Conservation (phyloP, 2,329 filamentous ascomycete species). For the Thielaviopsis musarum region DNA sequence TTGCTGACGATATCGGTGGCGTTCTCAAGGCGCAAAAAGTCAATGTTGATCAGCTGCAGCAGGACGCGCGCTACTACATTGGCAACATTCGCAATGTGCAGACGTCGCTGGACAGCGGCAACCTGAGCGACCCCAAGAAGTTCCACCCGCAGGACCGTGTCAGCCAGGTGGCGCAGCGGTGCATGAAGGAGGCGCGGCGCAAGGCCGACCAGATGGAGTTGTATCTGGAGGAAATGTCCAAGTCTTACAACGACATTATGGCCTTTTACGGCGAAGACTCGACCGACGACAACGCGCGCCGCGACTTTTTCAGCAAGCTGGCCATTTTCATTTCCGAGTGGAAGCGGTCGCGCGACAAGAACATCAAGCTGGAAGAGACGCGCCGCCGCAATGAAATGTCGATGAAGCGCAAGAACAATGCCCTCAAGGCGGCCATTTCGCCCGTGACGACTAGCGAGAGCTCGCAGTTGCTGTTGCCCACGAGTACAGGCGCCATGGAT, state of each 20-base stretch:
- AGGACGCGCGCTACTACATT: conserved; percentile 82
- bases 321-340: conserved; percentile 81
- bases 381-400: conserved; percentile 75
- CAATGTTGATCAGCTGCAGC: conserved; percentile 81
- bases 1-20: conserved; percentile 66
- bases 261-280: conserved; percentile 76
- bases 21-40: conserved; percentile 73
- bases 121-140: conserved; percentile 88
- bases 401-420: conserved; percentile 77
- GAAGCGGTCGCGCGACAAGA: conserved; percentile 94
- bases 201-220: conserved; percentile 94
- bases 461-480: conserved; percentile 45
- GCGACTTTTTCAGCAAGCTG: conserved; percentile 91
- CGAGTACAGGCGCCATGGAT: conserved; percentile 84
- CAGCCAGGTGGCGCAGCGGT: conserved; percentile 73
- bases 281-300: conserved; percentile 74
- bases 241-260: conserved; percentile 31
- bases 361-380: conserved; percentile 64
- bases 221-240: conserved; percentile 79
- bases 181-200: conserved; percentile 89
- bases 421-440: conserved; percentile 39
- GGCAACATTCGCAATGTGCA: conserved; percentile 91
- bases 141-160: conserved; percentile 97
- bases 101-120: conserved; percentile 77
- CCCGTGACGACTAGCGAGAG: conserved; percentile 24